A percentile compares a stretch with the other conserved stretches of the same genome.
These are phyloP conservation scores for Hypomyces perniciosus DNA, from an alignment of 2,329 filamentous ascomycete genomes.

Conservation along the genomic window DNA sequence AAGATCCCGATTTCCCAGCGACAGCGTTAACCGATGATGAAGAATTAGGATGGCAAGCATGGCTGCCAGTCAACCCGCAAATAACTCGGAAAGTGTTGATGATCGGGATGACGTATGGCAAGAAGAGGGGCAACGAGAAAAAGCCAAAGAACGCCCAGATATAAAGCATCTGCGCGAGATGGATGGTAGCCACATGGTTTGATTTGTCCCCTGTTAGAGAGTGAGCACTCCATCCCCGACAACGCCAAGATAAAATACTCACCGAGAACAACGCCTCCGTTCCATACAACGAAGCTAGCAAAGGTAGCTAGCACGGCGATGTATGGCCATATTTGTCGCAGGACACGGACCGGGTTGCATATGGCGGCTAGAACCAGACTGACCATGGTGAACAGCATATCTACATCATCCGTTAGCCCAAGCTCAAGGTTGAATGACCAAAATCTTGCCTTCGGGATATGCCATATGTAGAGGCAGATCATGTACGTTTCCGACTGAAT, in stretches of 20 bases:
- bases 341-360: constrained; percentile 40
- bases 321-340: constrained; percentile 51
- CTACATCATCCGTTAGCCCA: constrained; percentile 28
- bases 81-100: constrained; percentile 6
- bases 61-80: neutral
- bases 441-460: constrained; percentile 43
- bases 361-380: constrained; percentile 58
- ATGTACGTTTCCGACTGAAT: constrained; percentile 47
- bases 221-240: neutral
- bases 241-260: constrained; percentile 19
- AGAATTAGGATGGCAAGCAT: neutral
- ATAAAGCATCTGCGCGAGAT: constrained; percentile 89
- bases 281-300: constrained; percentile 71
- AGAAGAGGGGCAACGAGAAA: constrained; percentile 76
- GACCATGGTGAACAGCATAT: constrained; percentile 50
- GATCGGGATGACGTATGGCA: constrained; percentile 43
- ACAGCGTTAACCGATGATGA: too few relatives aligned
- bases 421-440: neutral
- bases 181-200: constrained; percentile 85
- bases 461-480: constrained; percentile 44
- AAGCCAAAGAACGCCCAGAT: constrained; percentile 87
- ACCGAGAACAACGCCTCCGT: constrained; percentile 88
- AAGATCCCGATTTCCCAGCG: neutral
- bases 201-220: constrained; percentile 70
- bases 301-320: constrained; percentile 63